Evolutionary conservation across 345 rosid genomes (phyloP), one percentile per base, ranked within the genome.

Genomic region (Mangifera indica): DNA sequence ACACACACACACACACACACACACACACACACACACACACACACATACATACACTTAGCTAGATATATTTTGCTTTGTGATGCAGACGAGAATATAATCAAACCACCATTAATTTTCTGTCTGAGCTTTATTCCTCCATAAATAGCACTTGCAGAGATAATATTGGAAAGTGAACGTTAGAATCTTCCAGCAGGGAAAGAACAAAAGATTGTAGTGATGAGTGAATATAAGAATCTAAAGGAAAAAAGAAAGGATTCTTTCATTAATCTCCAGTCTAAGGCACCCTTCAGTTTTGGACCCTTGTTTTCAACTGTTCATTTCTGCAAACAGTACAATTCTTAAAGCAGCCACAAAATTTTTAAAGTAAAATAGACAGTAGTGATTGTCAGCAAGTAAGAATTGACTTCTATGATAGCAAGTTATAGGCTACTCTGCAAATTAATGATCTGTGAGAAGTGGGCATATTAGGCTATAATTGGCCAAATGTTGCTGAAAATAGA

Each of bases 181-280:
- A 69, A 69, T 69, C 63, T 69, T 24, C 37, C 22, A 14, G 24
- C 1, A 37, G 42, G 40, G 34, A 56, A 69, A 42, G 22, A 40
- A 56, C 8, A 37, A 37, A 21, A 40, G 22, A 55, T 54, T 69
- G 22, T 14, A 17, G 42, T 11, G 32, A 29, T 29, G 1, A 3
- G 32, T 3, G 70, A 67, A 52, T 18, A 37, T 14, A 53, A 34
- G 71, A 67, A 67, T 67, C 60, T 67, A 21, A 13, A 26, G 6
- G 3, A 0, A 34, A n/a, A 63, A 54, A 62, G 52, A 21, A 2
- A 18, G 1, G 10, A 22, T 5, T 56, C 60, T 9, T 1, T 24
- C 7, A 26, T 7, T 17, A 4, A 2, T 21, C 25, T 65, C 40
- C 21, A 22, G 6, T 40, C 37, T 25, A 53, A 14, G n/a, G 17